Evolutionary conservation across 192 early-diverging fungal genomes (phyloP), one percentile per base, ranked within the genome.

Genomic region (Umbelopsis isabellina): DNA sequence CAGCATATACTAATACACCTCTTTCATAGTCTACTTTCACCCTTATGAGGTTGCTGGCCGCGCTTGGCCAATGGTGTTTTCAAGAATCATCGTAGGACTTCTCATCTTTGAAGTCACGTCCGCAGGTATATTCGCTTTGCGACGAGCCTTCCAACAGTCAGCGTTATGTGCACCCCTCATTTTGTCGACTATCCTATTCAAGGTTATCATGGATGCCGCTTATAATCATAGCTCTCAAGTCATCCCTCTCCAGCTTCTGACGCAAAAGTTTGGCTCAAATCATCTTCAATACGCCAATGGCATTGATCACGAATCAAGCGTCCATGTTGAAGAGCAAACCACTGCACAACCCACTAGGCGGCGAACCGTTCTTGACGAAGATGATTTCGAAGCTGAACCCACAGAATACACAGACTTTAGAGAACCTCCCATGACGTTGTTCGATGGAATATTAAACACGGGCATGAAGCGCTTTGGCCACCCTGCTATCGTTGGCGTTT

Each of bases 31-130:
- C 6, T 90, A 90, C 52, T 92, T 91, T 65, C 86, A 90, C 49
- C 88, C 90, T n/a, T 90, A 89, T 41, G 90, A 91, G 75, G 85
- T 89, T 5, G 81, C 84, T 21, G 92, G 92, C 23, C 75, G 82
- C 71, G 85, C 83, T 27, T 93, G 92, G 92, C 91, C 92, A 35
- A 79, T 86, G 55, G 86, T 91, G 20, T 90, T 91, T 47, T 85
- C 86, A 20, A 80, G 91, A 13, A 84, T 93, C 69, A 89, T 87
- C 8, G 46, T 90, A 25, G 83, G 89, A 1, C 73, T 93, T 41
- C 70, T 89, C 47, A 83, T 92, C 22, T 92, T 88, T 71, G 86
- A 92, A 71, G 65, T 84, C 11, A 85, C 89, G 4, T 88, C 89
- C 66, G 66, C 88, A 16, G 87, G 88, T 8, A 80, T 91, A 0